Evolutionary conservation across 179 eudicot species (phyloP).

Genomic region (Spergularia azorica): DNA sequence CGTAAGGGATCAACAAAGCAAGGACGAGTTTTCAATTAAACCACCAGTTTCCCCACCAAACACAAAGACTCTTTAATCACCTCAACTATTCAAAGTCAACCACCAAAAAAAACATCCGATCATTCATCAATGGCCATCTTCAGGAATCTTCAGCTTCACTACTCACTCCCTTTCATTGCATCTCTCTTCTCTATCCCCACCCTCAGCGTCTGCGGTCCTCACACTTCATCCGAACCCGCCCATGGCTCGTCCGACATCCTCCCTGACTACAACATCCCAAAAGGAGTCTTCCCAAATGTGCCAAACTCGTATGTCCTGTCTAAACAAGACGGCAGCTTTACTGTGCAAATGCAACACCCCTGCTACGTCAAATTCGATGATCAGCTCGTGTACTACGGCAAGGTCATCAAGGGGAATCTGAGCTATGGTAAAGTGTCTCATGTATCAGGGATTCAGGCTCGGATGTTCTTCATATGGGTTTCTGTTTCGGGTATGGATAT

Average conservation of each 20-base stretch:
- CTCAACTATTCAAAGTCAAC: too few species aligned
- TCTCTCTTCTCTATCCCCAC: conserved; percentile 18
- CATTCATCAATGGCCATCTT: conserved; percentile 3
- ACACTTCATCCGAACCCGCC: conserved; percentile 11
- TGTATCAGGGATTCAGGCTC: conserved; percentile 66
- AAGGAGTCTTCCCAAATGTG: conserved; percentile 49
- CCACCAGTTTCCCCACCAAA: too few species aligned
- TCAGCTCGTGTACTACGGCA: conserved; percentile 55
- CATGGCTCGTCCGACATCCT: conserved; percentile 38
- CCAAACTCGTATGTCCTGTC: conserved; percentile 47
- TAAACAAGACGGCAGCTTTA: conserved; percentile 41
- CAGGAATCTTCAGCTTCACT: conserved; percentile 9
- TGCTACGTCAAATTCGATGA: conserved; percentile 59
- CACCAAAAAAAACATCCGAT: background rate
- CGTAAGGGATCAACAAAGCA: too few species aligned
- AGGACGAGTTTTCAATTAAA: too few species aligned
- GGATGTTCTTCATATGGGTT: conserved; percentile 57
- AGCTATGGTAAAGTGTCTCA: conserved; percentile 44
- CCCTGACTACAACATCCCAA: conserved; percentile 50
- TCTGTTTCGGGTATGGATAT: conserved; percentile 50
- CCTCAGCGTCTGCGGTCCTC: conserved; percentile 15
- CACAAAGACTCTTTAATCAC: too few species aligned
- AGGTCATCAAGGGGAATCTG: conserved; percentile 42
- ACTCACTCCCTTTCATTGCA: conserved; percentile 17
- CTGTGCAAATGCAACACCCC: conserved; percentile 32